Conservation (phyloP, 73 alveolate species). For the Effrenium voratum region DNA sequence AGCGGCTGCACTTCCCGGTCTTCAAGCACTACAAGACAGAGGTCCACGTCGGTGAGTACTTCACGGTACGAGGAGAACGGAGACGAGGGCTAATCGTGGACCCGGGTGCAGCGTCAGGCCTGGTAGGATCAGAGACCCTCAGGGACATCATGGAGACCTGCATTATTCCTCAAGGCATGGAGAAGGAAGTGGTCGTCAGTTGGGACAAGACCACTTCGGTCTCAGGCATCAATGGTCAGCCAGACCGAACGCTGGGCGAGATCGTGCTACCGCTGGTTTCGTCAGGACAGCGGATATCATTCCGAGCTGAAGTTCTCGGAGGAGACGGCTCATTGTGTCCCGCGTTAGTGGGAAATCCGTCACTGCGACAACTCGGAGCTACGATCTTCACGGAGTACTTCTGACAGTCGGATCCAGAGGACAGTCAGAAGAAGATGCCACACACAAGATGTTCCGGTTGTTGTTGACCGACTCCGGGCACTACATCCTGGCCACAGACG, state of each 20-base stretch:
- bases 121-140: not conserved
- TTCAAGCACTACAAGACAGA: not conserved
- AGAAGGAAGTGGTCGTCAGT: not conserved
- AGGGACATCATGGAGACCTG: not conserved
- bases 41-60: not conserved
- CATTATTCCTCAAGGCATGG: not conserved
- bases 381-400: not conserved
- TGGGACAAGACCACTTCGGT: slow-evolving; percentile 1
- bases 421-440: not conserved
- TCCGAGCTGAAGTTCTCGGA: slow-evolving; percentile 4
- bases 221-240: slow-evolving; percentile 17
- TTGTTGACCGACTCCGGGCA: slow-evolving; percentile 4
- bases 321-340: slow-evolving; percentile 32
- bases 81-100: not conserved
- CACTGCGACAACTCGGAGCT: slow-evolving; percentile 24
- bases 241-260: slow-evolving; percentile 21
- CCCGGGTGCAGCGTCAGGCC: slow-evolving; percentile 2
- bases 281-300: not conserved
- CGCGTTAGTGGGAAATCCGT: not conserved
- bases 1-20: not conserved
- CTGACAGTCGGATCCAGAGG: not conserved
- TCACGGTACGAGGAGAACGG: not conserved
- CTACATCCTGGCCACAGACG: not conserved
- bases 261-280: not conserved
- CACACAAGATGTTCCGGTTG: not conserved